Percentiles rank a stretch among this genome's conserved stretches.
Evolutionary conservation across 345 rosid genomes (phyloP).

Genomic region (Gossypium thurberi): DNA sequence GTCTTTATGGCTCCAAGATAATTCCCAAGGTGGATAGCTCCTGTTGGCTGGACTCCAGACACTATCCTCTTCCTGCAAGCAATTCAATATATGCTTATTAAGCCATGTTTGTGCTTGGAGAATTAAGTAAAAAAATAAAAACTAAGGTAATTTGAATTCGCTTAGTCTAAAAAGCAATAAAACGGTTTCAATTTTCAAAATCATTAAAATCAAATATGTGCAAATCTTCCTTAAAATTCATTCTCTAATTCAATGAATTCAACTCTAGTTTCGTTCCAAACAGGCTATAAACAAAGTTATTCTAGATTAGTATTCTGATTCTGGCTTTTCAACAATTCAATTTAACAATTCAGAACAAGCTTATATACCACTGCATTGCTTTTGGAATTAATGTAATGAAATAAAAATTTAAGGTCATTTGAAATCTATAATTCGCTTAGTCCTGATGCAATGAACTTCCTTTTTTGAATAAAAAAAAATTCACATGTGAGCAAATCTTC

Average conservation of each 20-base stretch:
- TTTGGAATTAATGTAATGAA: not conserved
- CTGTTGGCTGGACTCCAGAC: slow-evolving; percentile 94
- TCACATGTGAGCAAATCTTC: not conserved
- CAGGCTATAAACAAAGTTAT: not conserved
- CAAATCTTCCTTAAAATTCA: not conserved
- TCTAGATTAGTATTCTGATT: not conserved
- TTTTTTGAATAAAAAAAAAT: too few species aligned
- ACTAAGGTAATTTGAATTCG: not conserved
- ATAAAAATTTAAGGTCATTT: not conserved
- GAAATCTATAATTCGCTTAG: not conserved
- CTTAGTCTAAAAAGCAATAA: not conserved
- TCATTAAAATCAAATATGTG: not conserved
- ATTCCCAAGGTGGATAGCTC: slow-evolving; percentile 83
- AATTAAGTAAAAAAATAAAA: not conserved
- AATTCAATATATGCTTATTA: not conserved
- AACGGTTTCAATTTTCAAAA: not conserved
- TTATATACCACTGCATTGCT: not conserved
- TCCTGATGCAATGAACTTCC: not conserved
- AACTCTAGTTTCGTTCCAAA: not conserved
- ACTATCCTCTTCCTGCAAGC: slow-evolving; percentile 66
- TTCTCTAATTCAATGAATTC: not conserved
- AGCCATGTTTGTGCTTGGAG: not conserved
- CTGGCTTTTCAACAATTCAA: not conserved
- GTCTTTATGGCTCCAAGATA: slow-evolving; percentile 90
- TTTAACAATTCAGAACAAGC: not conserved